phyloP scores from a whole-genome alignment of 306 rosid genomes.

The Cucurbita argyrosperma region DNA sequence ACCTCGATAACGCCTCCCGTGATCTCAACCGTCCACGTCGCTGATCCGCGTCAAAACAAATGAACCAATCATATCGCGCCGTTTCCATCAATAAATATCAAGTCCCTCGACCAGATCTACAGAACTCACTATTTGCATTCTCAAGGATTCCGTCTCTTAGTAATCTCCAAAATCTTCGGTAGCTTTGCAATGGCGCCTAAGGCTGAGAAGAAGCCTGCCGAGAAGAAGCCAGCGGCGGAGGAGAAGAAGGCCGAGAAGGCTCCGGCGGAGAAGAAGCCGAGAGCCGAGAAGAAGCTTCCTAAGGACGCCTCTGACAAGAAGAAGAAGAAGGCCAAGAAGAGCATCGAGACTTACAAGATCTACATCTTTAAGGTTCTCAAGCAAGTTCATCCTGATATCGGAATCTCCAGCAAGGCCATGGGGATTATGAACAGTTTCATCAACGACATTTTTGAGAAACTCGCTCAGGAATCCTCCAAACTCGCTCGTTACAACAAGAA shows the following conservation, averaged over 20 bases:
- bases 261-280: conserved; percentile 46
- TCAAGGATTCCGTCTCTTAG: no score
- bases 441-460: conserved; percentile 49
- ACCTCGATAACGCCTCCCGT: neutral
- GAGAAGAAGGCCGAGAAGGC: conserved; percentile 31
- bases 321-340: conserved; percentile 40
- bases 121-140: neutral
- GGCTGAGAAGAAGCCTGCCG: conserved; percentile 25
- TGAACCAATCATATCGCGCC: neutral
- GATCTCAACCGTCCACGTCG: neutral
- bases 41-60: neutral
- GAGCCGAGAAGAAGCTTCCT: conserved; percentile 40
- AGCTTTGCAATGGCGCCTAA: no score
- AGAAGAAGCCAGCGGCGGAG: conserved; percentile 34
- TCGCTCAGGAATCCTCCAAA: conserved; percentile 31
- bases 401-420: conserved; percentile 47
- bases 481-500: conserved; percentile 52
- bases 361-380: conserved; percentile 50
- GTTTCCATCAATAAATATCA: neutral
- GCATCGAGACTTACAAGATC: conserved; percentile 44
- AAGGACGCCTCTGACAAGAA: conserved; percentile 37
- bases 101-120: neutral
- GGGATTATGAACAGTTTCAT: conserved; percentile 51
- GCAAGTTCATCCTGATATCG: conserved; percentile 51
- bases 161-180: no score